These are phyloP conservation scores for Crucihimalaya himalaica DNA, from an alignment of 345 rosid genomes.

Conservation along the genomic window DNA sequence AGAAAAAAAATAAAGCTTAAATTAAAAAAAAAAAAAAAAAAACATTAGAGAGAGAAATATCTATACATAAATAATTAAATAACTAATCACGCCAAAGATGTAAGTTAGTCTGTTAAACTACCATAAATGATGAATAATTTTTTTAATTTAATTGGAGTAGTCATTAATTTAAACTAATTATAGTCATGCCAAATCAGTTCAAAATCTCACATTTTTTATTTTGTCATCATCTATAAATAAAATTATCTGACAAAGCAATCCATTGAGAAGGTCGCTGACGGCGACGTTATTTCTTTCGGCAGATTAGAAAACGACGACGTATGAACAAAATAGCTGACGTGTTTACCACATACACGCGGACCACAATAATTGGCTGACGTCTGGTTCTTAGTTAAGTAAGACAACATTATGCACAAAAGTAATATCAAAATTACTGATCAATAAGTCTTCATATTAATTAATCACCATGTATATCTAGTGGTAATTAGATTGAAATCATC, in stretches of 20 bases:
- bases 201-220: conserved; percentile 3
- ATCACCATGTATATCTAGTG: background rate
- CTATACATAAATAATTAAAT: background rate
- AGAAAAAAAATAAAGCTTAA: background rate
- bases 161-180: background rate
- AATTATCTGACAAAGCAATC: conserved; percentile 26
- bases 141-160: background rate
- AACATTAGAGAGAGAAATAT: conserved; percentile 18
- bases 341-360: conserved; percentile 20
- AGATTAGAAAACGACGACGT: conserved; percentile 25
- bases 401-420: background rate
- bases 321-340: conserved; percentile 24
- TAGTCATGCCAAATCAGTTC: conserved; percentile 30
- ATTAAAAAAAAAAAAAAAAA: background rate
- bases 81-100: conserved; percentile 35
- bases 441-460: background rate
- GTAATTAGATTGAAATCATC: background rate
- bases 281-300: conserved; percentile 11
- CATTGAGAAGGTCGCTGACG: conserved; percentile 28
- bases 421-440: background rate
- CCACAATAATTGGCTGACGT: conserved; percentile 13
- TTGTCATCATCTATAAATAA: conserved; percentile 21
- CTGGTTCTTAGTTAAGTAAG: background rate
- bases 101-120: conserved; percentile 29
- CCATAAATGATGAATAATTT: background rate